Conservation (phyloP, 805 yeast species). For the Millerago galiae region DNA sequence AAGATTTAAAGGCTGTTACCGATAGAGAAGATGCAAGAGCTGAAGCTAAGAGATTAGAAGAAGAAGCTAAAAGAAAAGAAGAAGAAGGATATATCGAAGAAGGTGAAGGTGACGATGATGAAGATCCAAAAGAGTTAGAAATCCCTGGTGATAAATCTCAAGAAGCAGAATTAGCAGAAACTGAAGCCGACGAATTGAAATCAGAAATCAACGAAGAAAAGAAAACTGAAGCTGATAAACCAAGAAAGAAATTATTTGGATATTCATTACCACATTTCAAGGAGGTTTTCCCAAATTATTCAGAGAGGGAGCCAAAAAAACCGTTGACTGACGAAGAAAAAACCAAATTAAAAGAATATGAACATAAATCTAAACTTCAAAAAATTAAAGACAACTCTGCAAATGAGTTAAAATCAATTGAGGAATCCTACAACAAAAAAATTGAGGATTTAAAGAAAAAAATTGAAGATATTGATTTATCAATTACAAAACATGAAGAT, state of each 20-base stretch:
- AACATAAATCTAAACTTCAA: conserved; percentile 14
- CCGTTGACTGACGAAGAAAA: conserved; percentile 19
- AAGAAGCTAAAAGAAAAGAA: conserved; percentile 2
- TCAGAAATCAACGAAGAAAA: conserved; percentile 6
- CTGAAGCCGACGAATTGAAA: conserved; percentile 11
- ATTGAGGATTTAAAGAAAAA: conserved; percentile 18
- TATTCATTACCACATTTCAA: not conserved
- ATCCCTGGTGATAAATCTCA: conserved; percentile 7
- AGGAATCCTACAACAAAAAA: conserved; percentile 15
- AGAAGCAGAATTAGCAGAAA: conserved; percentile 8
- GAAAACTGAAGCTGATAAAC: not conserved
- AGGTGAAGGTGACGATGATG: conserved; percentile 1
- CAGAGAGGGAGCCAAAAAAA: conserved; percentile 3
- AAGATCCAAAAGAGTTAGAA: conserved; percentile 7
- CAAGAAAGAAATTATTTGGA: conserved; percentile 9
- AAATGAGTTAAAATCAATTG: conserved; percentile 14
- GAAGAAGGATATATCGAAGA: not conserved
- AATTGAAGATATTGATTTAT: conserved; percentile 17
- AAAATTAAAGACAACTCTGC: conserved; percentile 14
- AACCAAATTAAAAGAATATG: conserved; percentile 11
- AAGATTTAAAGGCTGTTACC: conserved; percentile 6
- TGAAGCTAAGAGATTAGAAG: conserved; percentile 2
- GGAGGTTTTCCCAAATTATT: not conserved
- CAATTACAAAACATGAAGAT: conserved; percentile 12
- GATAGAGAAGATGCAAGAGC: conserved; percentile 5